Base-by-base conservation (phyloP, 768 basidiomycete species). In the Gloeophyllum trabeum region DNA sequence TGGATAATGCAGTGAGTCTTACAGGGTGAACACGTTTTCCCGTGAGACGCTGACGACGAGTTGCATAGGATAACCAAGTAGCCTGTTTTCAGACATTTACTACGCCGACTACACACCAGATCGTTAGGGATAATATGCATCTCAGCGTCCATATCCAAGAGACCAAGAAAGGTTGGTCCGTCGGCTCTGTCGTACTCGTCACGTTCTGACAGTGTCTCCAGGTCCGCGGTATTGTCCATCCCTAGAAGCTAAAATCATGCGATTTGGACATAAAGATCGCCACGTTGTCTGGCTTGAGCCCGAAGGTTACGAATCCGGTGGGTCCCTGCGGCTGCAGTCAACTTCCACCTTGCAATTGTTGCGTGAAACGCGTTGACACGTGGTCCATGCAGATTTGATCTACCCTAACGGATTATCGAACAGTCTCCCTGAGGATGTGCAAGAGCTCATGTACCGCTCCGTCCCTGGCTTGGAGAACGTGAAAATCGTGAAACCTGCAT, bases 221-320 rank as follows among this genome's bases (percentile, higher is more conserved):
- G 88, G 90, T 2, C 91, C 91, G 4, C 74, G 91, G 16, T 94
- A 94, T 57, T 94, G 91, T 48, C 91, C 91, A 4, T 90, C 87
- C 0, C 68, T 94, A 1, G 91, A 94, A 57, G 76, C 86, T 6
- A 94, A 94, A 56, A 75, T 94, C 6, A 65, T 78, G 28, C 75
- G 88, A 10, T 93, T 93, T 55, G 72, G 72, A 3, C 61, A 83
- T 46, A 89, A 84, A 57, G 60, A 65, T 4, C 61, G 62, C 4
- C 91, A 94, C 52, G 77, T 61, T 2, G 71, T 93, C 32, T 94
- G 90, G 89, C 65, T 94, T 3, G 91, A 94, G 54, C 91, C 89
- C 0, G 91, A 94, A 55, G 91, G 91, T 1, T 91, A 88, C 45
- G 85, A 89, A 52, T 86, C 89, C 13, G 79, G 89, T 86, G 32